A percentile compares a stretch with the other conserved stretches of the same genome.
These are phyloP conservation scores for Microcera coccophila DNA, from an alignment of 2,329 filamentous ascomycete genomes.

Conservation along the genomic window DNA sequence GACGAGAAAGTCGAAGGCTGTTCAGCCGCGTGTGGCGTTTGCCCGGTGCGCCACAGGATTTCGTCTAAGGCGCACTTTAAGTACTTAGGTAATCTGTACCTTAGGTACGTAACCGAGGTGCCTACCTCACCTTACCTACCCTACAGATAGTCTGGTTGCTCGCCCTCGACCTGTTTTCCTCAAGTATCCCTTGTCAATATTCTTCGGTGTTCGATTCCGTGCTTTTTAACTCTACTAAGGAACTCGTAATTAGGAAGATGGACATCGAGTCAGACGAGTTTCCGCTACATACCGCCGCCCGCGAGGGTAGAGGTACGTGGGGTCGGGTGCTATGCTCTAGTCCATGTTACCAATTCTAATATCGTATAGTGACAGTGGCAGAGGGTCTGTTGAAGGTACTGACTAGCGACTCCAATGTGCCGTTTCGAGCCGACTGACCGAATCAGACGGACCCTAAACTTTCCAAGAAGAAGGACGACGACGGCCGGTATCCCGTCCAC, in stretches of 20 bases:
- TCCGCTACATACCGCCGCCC: conserved; percentile 80
- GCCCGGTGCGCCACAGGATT: conserved; percentile 15
- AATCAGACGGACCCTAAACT: conserved; percentile 73
- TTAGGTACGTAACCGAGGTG: conserved; percentile 7
- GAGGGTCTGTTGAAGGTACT: conserved; percentile 53
- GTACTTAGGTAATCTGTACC: not conserved
- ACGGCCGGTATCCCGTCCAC: conserved; percentile 86
- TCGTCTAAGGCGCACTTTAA: not conserved
- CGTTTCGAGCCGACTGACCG: not conserved
- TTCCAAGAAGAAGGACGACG: conserved; percentile 68
- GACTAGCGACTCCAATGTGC: not conserved
- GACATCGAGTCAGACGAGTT: conserved; percentile 56
- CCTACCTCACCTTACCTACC: conserved; percentile 1
- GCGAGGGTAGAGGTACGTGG: conserved; percentile 75
- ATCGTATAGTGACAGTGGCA: conserved; percentile 56
- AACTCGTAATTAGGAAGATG: too few species aligned
- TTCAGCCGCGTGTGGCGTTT: conserved; percentile 31
- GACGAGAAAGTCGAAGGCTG: conserved; percentile 22
- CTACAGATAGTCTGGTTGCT: conserved; percentile 3
- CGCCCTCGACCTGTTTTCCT: not conserved
- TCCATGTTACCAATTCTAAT: conserved; percentile 10
- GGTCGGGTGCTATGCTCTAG: too few species aligned
- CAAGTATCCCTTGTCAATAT: conserved; percentile 1
- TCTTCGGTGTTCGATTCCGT: not conserved
- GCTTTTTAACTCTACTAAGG: too few species aligned